phyloP scores from a whole-genome alignment of 371 early-diverging fungal genomes.

The Entomophthora muscae region DNA sequence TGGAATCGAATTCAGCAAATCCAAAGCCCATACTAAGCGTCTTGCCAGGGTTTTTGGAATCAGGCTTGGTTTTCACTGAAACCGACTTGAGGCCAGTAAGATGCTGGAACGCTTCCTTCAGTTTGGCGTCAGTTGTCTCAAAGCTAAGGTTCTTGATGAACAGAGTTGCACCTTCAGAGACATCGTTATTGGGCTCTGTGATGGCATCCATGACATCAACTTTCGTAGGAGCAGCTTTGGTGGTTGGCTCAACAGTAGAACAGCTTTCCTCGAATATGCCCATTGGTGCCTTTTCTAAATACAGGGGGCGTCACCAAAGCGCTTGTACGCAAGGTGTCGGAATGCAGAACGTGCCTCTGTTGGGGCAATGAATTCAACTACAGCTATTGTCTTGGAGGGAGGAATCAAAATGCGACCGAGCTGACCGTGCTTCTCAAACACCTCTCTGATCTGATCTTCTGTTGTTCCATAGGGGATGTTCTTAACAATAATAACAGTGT shows the following conservation, averaged over 20 bases:
- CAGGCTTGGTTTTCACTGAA: slow-evolving; percentile 57
- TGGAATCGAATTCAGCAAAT: slow-evolving; percentile 74
- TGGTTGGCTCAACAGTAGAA: slow-evolving; percentile 11
- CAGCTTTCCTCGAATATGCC: slow-evolving; percentile 40
- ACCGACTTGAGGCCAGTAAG: slow-evolving; percentile 58
- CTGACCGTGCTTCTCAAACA: slow-evolving; percentile 74
- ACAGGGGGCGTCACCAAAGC: slow-evolving; percentile 80
- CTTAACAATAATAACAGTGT: slow-evolving; percentile 83
- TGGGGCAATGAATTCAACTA: slow-evolving; percentile 80
- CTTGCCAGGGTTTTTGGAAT: slow-evolving; percentile 54
- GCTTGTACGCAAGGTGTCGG: slow-evolving; percentile 68
- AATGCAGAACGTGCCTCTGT: slow-evolving; percentile 86
- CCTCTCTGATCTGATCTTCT: slow-evolving; percentile 53
- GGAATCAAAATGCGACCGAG: slow-evolving; percentile 76
- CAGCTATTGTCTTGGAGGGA: slow-evolving; percentile 84
- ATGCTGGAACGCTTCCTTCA: slow-evolving; percentile 45
- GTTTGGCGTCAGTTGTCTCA: slow-evolving; percentile 52
- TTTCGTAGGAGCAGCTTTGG: slow-evolving; percentile 15
- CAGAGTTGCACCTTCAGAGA: slow-evolving; percentile 41
- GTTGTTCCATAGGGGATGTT: slow-evolving; percentile 73
- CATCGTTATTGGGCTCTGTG: slow-evolving; percentile 18
- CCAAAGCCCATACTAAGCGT: slow-evolving; percentile 91
- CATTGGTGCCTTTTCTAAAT: slow-evolving; percentile 84
- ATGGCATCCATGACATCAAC: slow-evolving; percentile 19
- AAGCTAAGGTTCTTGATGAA: slow-evolving; percentile 93